These are phyloP conservation scores for Aegilops speltoides DNA, from an alignment of 176 grass and related monocot species.

Conservation along the genomic window DNA sequence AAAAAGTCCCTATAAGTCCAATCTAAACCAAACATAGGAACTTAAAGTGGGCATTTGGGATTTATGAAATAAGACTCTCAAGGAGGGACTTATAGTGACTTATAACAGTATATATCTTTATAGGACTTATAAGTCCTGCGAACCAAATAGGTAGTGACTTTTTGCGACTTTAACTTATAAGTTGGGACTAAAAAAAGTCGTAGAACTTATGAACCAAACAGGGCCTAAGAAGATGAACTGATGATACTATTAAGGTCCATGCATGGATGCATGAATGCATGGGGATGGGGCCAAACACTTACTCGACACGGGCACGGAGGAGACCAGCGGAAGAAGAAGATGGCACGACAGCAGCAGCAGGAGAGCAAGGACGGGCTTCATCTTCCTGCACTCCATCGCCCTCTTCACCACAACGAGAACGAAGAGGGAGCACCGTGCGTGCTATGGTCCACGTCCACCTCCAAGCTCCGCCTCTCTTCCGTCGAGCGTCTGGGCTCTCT, in stretches of 20 bases:
- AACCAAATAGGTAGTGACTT: too few species aligned
- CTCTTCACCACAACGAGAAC: not conserved
- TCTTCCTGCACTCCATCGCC: slow-evolving; percentile 12
- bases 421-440: not conserved
- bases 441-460: not conserved
- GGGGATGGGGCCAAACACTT: not conserved
- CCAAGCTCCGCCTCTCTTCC: not conserved
- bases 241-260: not conserved
- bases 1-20: too few species aligned
- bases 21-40: too few species aligned
- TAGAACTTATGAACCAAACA: too few species aligned
- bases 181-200: too few species aligned
- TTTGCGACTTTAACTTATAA: too few species aligned
- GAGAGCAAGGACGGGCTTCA: slow-evolving; percentile 22
- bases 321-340: slow-evolving; percentile 42
- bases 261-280: not conserved
- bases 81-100: too few species aligned
- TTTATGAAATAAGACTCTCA: too few species aligned
- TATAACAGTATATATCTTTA: too few species aligned
- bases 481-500: not conserved
- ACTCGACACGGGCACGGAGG: slow-evolving; percentile 68
- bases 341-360: slow-evolving; percentile 30
- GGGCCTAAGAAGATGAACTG: not conserved
- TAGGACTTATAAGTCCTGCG: too few species aligned
- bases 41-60: too few species aligned